Conservation (phyloP, 371 early-diverging fungal genomes). For the Dichotomocladium elegans region DNA sequence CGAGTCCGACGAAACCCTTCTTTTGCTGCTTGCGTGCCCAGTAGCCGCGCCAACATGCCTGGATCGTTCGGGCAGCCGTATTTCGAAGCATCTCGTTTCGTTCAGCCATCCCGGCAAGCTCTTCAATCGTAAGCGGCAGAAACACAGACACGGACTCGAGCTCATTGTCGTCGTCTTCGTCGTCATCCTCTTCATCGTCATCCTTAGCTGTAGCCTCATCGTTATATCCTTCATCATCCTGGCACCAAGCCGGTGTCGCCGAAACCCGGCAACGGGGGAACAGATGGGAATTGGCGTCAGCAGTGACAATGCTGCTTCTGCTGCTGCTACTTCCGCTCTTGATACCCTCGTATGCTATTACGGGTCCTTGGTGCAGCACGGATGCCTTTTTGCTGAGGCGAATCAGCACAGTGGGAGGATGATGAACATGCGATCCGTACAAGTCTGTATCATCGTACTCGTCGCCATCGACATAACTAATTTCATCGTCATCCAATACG, state of each 20-base stretch:
- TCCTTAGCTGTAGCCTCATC: no score
- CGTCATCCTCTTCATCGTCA: constrained; percentile 10
- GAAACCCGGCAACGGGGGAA: no score
- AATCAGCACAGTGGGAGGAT: no score
- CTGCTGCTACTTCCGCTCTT: not conserved
- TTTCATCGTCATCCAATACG: constrained; percentile 10
- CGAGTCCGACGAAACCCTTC: constrained; percentile 2
- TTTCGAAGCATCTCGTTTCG: constrained; percentile 15
- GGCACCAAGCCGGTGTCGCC: no score
- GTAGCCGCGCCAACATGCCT: constrained; percentile 32
- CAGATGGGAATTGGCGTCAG: not conserved
- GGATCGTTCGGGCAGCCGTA: constrained; percentile 28
- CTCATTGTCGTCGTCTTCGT: constrained; percentile 18
- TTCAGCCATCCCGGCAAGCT: constrained; percentile 13
- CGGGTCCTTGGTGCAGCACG: no score
- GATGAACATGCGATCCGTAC: no score
- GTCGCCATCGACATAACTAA: no score
- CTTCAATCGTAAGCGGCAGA: constrained; percentile 24
- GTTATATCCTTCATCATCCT: constrained; percentile 28
- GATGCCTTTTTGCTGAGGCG: no score
- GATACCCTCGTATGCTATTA: not conserved
- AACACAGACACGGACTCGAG: constrained; percentile 39
- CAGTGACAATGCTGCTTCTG: not conserved
- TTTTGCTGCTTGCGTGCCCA: constrained; percentile 19
- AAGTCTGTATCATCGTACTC: no score